These are phyloP conservation scores for Trichophyton simii DNA, from an alignment of 2,329 filamentous ascomycete genomes.

Conservation along the genomic window DNA sequence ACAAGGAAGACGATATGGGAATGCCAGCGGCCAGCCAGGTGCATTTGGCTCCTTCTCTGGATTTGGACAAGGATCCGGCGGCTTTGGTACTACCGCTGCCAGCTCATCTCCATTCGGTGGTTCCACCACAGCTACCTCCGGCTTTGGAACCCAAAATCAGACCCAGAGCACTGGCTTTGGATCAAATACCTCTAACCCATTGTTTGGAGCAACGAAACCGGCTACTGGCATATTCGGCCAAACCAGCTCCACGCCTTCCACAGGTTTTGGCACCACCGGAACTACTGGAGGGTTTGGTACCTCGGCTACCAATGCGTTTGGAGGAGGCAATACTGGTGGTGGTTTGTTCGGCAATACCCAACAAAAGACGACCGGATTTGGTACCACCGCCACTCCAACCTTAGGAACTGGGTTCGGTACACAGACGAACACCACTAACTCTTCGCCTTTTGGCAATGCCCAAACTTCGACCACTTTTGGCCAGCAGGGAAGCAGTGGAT, in stretches of 20 bases:
- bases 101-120: constrained; percentile 30
- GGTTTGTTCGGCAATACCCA: constrained; percentile 34
- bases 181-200: constrained; percentile 23
- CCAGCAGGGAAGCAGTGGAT: constrained; percentile 25
- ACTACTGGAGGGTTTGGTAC: constrained; percentile 26
- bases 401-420: constrained; percentile 26
- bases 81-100: constrained; percentile 30
- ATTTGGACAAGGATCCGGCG: constrained; percentile 29
- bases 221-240: constrained; percentile 27
- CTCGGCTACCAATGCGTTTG: constrained; percentile 17
- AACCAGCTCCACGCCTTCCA: constrained; percentile 21
- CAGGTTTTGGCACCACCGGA: constrained; percentile 29
- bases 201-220: constrained; percentile 36
- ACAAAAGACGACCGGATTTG: constrained; percentile 28
- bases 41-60: constrained; percentile 59
- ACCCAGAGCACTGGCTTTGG: constrained; percentile 27
- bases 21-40: constrained; percentile 64
- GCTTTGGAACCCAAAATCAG: constrained; percentile 31
- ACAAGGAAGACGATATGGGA: constrained; percentile 72
- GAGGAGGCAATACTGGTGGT: constrained; percentile 21
- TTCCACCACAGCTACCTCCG: constrained; percentile 26
- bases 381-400: constrained; percentile 19
- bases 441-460: constrained; percentile 29
- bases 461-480: constrained; percentile 36
- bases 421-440: constrained; percentile 24